A percentile compares a stretch with the other conserved stretches of the same genome.
These are phyloP conservation scores for Platanthera guangdongensis DNA, from an alignment of 106 monocot genomes.

Conservation along the genomic window DNA sequence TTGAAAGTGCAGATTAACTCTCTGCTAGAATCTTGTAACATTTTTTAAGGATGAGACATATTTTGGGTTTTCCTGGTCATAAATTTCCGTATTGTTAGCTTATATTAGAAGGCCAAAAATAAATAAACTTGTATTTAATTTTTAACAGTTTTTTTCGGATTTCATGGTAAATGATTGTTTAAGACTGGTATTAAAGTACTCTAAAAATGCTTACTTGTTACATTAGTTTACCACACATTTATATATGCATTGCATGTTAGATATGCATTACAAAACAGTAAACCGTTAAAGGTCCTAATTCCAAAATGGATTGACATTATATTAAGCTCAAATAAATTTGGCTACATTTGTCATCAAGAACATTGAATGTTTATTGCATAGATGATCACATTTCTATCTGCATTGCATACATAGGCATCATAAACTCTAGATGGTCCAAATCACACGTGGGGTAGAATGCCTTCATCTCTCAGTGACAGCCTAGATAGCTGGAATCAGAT, in stretches of 20 bases:
- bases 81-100: neutral
- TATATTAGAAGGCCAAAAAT: neutral
- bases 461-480: neutral
- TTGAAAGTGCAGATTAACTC: neutral
- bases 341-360: too few relatives aligned
- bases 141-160: neutral
- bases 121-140: neutral
- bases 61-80: neutral
- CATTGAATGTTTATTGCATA: too few relatives aligned
- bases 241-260: neutral
- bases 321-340: too few relatives aligned
- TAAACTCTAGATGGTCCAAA: too few relatives aligned
- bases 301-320: too few relatives aligned
- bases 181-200: neutral
- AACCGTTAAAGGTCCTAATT: neutral
- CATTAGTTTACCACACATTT: neutral
- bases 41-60: neutral
- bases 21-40: neutral
- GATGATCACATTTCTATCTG: too few relatives aligned
- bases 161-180: neutral
- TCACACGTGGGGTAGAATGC: too few relatives aligned
- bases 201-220: too few relatives aligned
- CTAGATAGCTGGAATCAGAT: constrained; percentile 1
- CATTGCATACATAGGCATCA: too few relatives aligned
- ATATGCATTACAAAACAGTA: neutral